A percentile compares a stretch with the other conserved stretches of the same genome.
These are phyloP conservation scores for Tylopilus sp. DNA, from an alignment of 1,284 basidiomycete species.

Conservation along the genomic window DNA sequence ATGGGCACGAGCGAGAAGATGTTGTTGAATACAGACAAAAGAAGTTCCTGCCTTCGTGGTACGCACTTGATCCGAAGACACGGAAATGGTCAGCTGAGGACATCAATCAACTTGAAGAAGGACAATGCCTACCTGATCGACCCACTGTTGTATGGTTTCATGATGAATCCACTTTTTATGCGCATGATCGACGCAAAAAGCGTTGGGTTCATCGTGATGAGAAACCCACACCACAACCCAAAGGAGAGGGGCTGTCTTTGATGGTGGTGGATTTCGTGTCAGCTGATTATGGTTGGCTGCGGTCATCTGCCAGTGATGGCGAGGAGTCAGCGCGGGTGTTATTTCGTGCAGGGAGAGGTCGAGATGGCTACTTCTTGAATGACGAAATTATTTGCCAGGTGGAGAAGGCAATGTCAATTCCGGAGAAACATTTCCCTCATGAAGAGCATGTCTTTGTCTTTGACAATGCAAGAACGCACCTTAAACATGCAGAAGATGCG, in stretches of 20 bases:
- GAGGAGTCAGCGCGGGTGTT: slow-evolving; percentile 31
- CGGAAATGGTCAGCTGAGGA: too few species aligned
- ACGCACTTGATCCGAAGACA: too few species aligned
- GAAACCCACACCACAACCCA: slow-evolving; percentile 32
- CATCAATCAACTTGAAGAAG: too few species aligned
- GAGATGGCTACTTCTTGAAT: slow-evolving; percentile 45
- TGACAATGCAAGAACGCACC: slow-evolving; percentile 46
- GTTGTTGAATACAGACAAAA: too few species aligned
- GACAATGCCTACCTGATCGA: too few species aligned
- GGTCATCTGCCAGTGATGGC: slow-evolving; percentile 28
- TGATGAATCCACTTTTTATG: slow-evolving; percentile 40
- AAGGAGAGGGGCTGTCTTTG: slow-evolving; percentile 43
- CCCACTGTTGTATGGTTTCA: slow-evolving; percentile 19
- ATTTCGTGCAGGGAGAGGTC: slow-evolving; percentile 41
- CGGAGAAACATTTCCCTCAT: slow-evolving; percentile 28
- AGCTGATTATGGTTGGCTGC: slow-evolving; percentile 45
- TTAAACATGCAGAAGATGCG: slow-evolving; percentile 40
- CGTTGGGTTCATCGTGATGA: slow-evolving; percentile 12
- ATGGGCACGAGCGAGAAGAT: too few species aligned
- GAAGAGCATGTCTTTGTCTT: slow-evolving; percentile 40
- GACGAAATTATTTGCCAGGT: slow-evolving; percentile 37
- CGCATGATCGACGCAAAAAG: slow-evolving; percentile 28
- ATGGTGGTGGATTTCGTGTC: slow-evolving; percentile 52
- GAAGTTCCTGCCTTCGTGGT: too few species aligned
- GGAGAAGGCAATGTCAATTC: slow-evolving; percentile 36